These are phyloP conservation scores for Filobasidium uniguttulatum DNA, from an alignment of 1,284 basidiomycete species.

Conservation along the genomic window DNA sequence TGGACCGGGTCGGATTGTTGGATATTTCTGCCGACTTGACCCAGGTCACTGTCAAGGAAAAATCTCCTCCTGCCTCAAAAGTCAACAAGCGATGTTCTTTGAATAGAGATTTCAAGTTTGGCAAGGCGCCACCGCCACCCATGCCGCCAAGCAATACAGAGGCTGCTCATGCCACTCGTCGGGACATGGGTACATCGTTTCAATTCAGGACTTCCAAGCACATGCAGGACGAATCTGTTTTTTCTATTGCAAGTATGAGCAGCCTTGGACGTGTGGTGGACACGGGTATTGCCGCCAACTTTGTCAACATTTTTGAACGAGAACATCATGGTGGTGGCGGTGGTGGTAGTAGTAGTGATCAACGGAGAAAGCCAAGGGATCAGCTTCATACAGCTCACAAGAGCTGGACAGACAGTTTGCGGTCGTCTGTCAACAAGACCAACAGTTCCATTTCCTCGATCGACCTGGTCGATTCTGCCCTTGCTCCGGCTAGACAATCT, in stretches of 20 bases:
- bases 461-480: not conserved
- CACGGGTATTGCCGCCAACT: constrained; percentile 52
- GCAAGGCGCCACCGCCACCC: not conserved
- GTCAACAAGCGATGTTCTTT: constrained; percentile 1
- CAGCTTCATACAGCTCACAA: not conserved
- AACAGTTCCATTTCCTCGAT: not conserved
- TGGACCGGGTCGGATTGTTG: constrained; percentile 18
- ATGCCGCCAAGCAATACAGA: too few species aligned
- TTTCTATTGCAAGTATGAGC: constrained; percentile 67
- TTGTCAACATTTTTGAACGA: constrained; percentile 50
- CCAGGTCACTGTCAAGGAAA: not conserved
- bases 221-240: constrained; percentile 45
- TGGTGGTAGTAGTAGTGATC: not conserved
- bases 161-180: not conserved
- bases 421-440: not conserved
- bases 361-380: not conserved
- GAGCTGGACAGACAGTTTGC: constrained; percentile 2
- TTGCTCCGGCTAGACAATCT: not conserved
- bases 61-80: not conserved
- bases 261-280: constrained; percentile 59
- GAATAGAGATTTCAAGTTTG: constrained; percentile 14
- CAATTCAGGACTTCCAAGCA: constrained; percentile 28
- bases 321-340: constrained; percentile 33
- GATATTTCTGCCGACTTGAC: not conserved
- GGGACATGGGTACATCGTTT: constrained; percentile 20